These are phyloP conservation scores for Rhododendron ovatum DNA, from an alignment of 148 eudicot species.

Conservation along the genomic window DNA sequence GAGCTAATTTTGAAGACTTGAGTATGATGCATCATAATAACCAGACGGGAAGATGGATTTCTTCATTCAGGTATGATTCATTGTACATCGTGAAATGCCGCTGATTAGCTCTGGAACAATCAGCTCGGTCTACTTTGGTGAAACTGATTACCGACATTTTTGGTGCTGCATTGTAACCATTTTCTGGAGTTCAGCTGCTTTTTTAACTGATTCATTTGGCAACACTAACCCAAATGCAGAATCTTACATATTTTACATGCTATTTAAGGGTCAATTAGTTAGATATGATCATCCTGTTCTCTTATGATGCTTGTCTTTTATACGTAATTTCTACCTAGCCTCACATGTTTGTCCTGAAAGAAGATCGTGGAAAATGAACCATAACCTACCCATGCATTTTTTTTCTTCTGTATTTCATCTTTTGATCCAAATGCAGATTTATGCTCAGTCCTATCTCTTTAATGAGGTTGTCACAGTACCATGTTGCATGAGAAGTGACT, in stretches of 20 bases:
- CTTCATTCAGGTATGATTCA: slow-evolving; percentile 66
- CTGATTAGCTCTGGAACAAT: not conserved
- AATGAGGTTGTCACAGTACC: not conserved
- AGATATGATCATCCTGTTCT: not conserved
- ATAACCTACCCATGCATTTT: not conserved
- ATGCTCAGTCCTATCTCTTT: not conserved
- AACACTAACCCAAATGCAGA: not conserved
- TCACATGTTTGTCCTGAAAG: not conserved
- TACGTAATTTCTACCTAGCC: not conserved
- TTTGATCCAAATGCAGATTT: not conserved
- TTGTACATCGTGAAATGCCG: not conserved
- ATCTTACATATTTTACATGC: not conserved
- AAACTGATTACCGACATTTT: not conserved
- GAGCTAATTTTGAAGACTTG: slow-evolving; percentile 68
- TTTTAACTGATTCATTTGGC: not conserved
- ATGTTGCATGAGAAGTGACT: not conserved
- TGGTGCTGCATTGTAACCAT: not conserved
- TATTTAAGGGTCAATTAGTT: not conserved
- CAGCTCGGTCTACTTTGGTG: not conserved
- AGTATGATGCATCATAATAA: slow-evolving; percentile 65
- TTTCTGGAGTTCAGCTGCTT: not conserved
- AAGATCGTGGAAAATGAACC: not conserved
- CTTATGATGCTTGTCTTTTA: not conserved
- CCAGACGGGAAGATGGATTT: slow-evolving; percentile 65
- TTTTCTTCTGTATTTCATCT: not conserved